Conservation (phyloP, 2,329 filamentous ascomycete species). For the Didymosphaeria variabile region DNA sequence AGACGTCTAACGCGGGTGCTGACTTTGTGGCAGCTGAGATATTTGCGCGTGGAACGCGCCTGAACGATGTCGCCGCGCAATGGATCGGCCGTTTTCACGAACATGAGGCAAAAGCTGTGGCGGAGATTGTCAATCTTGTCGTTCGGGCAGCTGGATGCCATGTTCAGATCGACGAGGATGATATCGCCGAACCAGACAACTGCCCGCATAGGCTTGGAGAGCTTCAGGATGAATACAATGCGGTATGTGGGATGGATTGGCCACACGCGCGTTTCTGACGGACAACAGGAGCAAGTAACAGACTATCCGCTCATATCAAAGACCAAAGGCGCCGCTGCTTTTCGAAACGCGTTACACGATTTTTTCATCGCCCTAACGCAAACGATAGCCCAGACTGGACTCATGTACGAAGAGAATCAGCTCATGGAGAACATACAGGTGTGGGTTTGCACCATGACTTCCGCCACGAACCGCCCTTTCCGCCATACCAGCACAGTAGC, state of each 20-base stretch:
- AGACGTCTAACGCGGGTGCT: constrained; percentile 24
- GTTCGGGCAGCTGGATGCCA: constrained; percentile 80
- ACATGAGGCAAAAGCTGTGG: constrained; percentile 63
- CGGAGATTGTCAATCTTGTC: constrained; percentile 69
- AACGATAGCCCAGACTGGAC: constrained; percentile 80
- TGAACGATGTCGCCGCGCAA: constrained; percentile 65
- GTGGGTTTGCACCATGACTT: constrained; percentile 92
- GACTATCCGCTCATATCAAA: constrained; percentile 93
- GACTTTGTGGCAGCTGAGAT: constrained; percentile 61
- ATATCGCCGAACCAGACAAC: constrained; percentile 90
- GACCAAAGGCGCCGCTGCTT: constrained; percentile 77
- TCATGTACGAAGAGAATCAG: constrained; percentile 78
- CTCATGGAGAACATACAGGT: constrained; percentile 88
- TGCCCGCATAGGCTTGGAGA: constrained; percentile 80
- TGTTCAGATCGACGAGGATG: constrained; percentile 78
- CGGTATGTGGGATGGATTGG: constrained; percentile 61
- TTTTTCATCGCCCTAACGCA: constrained; percentile 83
- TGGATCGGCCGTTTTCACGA: constrained; percentile 67
- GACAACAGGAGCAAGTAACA: constrained; percentile 72
- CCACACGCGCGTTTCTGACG: constrained; percentile 23
- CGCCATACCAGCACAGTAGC: constrained; percentile 92
- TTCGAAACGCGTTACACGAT: constrained; percentile 77
- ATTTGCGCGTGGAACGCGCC: constrained; percentile 63
- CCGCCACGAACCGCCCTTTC: constrained; percentile 85
- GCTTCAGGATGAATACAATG: constrained; percentile 87